Conservation (phyloP, 805 yeast species). For the Starmerella bacillaris region DNA sequence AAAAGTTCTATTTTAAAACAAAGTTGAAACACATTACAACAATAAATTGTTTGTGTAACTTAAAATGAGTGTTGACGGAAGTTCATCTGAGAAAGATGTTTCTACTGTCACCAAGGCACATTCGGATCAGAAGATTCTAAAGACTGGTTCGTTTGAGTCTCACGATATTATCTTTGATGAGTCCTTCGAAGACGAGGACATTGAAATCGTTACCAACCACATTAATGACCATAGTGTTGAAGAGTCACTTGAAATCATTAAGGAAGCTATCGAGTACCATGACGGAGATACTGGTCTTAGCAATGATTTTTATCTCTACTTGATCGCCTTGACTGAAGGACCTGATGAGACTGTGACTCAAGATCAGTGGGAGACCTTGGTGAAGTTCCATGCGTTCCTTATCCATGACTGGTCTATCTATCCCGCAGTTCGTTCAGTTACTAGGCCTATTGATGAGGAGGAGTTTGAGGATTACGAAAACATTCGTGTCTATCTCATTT, state of each 20-base stretch:
- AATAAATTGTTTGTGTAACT: no score
- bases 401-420: slow-evolving; percentile 34
- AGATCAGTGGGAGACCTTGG: slow-evolving; percentile 15
- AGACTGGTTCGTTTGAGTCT: no score
- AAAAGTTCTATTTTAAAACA: no score
- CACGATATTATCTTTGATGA: slow-evolving; percentile 7
- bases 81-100: no score
- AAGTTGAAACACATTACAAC: no score
- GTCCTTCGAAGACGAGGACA: slow-evolving; percentile 6
- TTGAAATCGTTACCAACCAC: slow-evolving; percentile 9
- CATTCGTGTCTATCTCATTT: slow-evolving; percentile 34
- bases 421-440: slow-evolving; percentile 43
- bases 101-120: no score
- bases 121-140: no score
- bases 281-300: slow-evolving; percentile 34
- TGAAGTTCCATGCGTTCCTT: slow-evolving; percentile 29
- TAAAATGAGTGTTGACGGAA: no score
- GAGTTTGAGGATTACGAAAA: slow-evolving; percentile 27
- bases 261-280: slow-evolving; percentile 28
- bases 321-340: slow-evolving; percentile 18
- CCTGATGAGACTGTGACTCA: slow-evolving; percentile 1
- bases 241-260: slow-evolving; percentile 28
- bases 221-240: slow-evolving; percentile 19
- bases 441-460: slow-evolving; percentile 33
- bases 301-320: slow-evolving; percentile 23